Conservation (phyloP, 176 grass and related monocot species). For the Cymbopogon citratus region DNA sequence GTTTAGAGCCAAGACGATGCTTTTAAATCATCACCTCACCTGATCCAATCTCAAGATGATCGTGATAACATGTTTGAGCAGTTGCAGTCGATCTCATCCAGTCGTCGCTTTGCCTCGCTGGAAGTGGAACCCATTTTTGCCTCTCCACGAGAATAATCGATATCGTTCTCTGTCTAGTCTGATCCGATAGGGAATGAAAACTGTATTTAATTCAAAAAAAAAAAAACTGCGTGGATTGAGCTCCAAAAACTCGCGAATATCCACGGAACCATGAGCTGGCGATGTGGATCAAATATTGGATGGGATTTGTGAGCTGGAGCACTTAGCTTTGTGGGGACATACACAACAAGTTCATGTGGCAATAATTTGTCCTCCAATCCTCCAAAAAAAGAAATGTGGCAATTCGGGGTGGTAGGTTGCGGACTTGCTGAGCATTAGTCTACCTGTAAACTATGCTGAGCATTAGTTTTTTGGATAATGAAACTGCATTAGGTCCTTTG, state of each 20-base stretch:
- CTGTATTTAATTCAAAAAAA: not conserved
- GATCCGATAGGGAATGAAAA: not conserved
- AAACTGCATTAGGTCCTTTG: not conserved
- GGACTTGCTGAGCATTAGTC: not conserved
- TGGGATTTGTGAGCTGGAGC: constrained; percentile 26
- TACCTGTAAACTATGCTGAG: constrained; percentile 3
- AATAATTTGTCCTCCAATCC: not conserved
- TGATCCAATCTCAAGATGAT: constrained; percentile 10
- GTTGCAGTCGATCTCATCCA: not conserved
- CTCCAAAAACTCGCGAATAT: not conserved
- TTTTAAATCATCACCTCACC: not conserved
- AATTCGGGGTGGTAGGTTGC: not conserved
- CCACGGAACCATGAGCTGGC: not conserved
- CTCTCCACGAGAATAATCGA: not conserved
- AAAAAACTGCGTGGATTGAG: not conserved
- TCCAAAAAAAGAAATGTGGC: not conserved
- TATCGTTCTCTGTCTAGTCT: not conserved
- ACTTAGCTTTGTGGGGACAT: not conserved
- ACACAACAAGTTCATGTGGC: not conserved
- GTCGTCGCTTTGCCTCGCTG: constrained; percentile 8
- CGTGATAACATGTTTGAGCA: not conserved
- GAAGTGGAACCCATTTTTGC: not conserved
- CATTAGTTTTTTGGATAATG: not conserved
- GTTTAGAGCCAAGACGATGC: too few species aligned
- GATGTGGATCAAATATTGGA: constrained; percentile 11